phyloP scores from a whole-genome alignment of 345 rosid genomes.

The Clarkia xantiana region DNA sequence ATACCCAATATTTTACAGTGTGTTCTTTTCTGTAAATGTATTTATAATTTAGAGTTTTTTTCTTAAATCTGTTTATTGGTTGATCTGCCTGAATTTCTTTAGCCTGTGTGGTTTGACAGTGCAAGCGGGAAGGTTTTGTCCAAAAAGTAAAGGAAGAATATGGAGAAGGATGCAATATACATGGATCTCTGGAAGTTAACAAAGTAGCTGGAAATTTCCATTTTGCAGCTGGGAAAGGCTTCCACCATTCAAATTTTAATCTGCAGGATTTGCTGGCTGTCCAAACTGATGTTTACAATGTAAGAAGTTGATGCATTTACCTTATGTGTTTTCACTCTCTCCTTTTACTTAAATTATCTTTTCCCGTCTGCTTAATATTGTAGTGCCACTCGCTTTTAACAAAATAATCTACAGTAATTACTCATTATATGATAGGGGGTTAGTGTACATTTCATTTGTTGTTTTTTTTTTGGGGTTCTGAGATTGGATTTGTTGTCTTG shows the following conservation, averaged over 20 bases:
- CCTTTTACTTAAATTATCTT: conserved; percentile 3
- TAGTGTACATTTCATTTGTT: too few species aligned
- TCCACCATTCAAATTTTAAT: conserved; percentile 58
- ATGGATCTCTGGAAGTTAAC: conserved; percentile 75
- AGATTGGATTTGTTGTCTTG: conserved; percentile 1
- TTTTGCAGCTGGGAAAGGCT: conserved; percentile 70
- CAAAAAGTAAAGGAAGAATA: conserved; percentile 69
- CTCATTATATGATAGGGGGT: too few species aligned
- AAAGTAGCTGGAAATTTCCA: conserved; percentile 90
- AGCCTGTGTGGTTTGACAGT: conserved; percentile 20
- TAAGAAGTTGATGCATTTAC: conserved; percentile 19
- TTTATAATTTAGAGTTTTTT: not conserved
- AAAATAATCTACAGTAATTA: not conserved
- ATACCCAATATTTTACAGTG: too few species aligned
- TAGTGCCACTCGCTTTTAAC: too few species aligned
- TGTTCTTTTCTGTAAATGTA: too few species aligned
- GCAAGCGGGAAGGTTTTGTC: conserved; percentile 81
- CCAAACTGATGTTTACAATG: conserved; percentile 64
- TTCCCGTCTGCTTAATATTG: not conserved
- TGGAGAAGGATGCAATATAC: conserved; percentile 84
- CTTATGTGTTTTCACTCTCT: too few species aligned
- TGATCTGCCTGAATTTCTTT: not conserved
- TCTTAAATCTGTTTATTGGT: not conserved
- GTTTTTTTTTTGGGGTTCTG: not conserved
- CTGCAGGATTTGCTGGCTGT: conserved; percentile 52